Percentiles rank a stretch among this genome's conserved stretches.
phyloP scores from a whole-genome alignment of 257 asterid species.

The Solanum infundibuliforme region DNA sequence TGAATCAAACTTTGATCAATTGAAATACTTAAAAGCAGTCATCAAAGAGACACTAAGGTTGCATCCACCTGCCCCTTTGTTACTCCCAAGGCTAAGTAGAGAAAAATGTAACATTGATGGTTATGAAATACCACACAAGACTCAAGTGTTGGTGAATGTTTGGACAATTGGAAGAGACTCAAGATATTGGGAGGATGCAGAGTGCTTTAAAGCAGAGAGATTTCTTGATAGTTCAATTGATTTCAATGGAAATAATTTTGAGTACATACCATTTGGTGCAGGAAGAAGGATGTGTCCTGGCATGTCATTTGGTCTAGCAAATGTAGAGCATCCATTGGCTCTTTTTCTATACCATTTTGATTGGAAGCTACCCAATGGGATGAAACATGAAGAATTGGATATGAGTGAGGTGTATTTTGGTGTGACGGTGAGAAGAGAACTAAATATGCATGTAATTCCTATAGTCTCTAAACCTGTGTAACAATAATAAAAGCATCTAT shows the following conservation, averaged over 20 bases:
- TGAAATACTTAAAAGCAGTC: neutral
- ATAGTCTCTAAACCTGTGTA: neutral
- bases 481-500: neutral
- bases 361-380: neutral
- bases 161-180: neutral
- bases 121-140: neutral
- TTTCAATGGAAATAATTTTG: neutral
- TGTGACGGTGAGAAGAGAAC: neutral
- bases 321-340: neutral
- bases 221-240: neutral
- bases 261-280: conserved; percentile 2
- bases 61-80: neutral
- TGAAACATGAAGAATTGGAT: neutral
- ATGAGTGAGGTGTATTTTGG: neutral
- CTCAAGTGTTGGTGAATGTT: neutral
- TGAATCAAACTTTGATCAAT: neutral
- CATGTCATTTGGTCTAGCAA: neutral
- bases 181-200: neutral
- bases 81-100: neutral
- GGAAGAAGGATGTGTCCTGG: conserved; percentile 12
- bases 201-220: neutral
- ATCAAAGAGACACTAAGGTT: neutral
- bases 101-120: neutral
- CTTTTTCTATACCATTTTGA: neutral
- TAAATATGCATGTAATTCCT: neutral